Percentiles rank a stretch among this genome's conserved stretches.
These are phyloP conservation scores for Skeletonema costatum DNA, from an alignment of 108 stramenopile genomes.

Conservation along the genomic window DNA sequence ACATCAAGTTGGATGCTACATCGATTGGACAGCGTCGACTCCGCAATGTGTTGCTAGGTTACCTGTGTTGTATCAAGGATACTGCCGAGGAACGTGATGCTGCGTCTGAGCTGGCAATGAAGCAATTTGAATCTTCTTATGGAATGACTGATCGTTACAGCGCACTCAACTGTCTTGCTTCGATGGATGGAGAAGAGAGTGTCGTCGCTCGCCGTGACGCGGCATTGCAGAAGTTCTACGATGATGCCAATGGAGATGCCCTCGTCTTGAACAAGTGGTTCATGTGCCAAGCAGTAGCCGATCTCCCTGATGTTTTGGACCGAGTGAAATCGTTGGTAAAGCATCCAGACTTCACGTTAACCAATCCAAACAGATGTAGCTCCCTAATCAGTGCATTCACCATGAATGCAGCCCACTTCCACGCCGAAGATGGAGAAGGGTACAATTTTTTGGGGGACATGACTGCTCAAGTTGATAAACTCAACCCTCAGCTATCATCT, in stretches of 20 bases:
- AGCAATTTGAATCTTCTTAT: conserved; percentile 58
- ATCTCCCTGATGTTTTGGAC: conserved; percentile 45
- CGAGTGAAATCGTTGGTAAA: conserved; percentile 44
- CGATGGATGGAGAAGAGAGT: conserved; percentile 46
- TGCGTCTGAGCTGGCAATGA: conserved; percentile 36
- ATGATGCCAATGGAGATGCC: conserved; percentile 66
- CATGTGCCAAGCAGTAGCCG: conserved; percentile 58
- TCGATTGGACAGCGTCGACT: conserved; percentile 53
- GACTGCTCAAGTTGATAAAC: conserved; percentile 35
- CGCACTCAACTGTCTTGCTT: conserved; percentile 60
- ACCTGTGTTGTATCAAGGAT: conserved; percentile 53
- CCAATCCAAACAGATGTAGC: conserved; percentile 80
- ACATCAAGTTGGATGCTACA: conserved; percentile 40
- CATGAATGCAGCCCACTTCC: conserved; percentile 66
- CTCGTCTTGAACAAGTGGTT: conserved; percentile 63
- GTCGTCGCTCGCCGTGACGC: conserved; percentile 30
- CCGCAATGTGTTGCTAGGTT: conserved; percentile 66
- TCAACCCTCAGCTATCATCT: conserved; percentile 69
- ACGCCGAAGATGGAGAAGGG: conserved; percentile 72
- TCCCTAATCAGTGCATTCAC: conserved; percentile 70
- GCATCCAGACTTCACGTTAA: conserved; percentile 76
- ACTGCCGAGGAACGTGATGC: conserved; percentile 46
- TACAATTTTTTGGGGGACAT: conserved; percentile 77
- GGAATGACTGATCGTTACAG: conserved; percentile 82
- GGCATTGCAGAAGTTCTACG: conserved; percentile 55